Base-by-base conservation (phyloP, 2,329 filamentous ascomycete species). In the Davidsoniella neocaledoniae region DNA sequence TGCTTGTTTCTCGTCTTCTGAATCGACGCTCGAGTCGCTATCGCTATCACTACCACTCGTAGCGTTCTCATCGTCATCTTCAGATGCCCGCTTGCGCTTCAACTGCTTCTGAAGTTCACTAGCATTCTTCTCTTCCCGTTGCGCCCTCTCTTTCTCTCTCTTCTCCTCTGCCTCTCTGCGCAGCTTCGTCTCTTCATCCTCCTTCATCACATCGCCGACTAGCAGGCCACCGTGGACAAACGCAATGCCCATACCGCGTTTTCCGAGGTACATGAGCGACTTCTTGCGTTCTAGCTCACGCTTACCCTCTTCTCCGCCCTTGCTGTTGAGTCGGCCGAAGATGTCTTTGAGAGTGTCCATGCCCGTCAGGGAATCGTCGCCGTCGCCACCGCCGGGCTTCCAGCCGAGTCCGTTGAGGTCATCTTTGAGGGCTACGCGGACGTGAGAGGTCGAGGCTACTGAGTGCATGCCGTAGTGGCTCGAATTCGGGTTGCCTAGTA, bases 331-430 rank as follows among this genome's bases (percentile, higher is more conserved):
- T 49, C 91, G 73, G 19, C 90, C 88, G 17, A 98, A 69, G 4
- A 98, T 68, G 55, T 86, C 85, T 60, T 88, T 85, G 57, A 96
- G 86, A 16, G 81, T 83, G 60, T 88, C 84, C 37, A 96, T 72
- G 0, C 90, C 91, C 19, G 90, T 93, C 55, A 86, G 77, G 60
- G 85, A 77, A 56, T 86, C 80, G 56, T 81, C 79, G 58, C 77
- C 79, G 49, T 81, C 81, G 55, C 77, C 72, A 14, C 50, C 50
- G 29, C 54, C 54, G 4, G 54, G 40, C 62, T 82, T 82, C 56
- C 88, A 91, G 26, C 91, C 91, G 41, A 98, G 70, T 2, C 91
- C 91, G 41, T 94, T 76, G 58, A 81, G 93, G 62, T 96, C 87
- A 60, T 96, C 88, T 61, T 94, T 94, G 55, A 95, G 66, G 26